Evolutionary conservation across 352 stramenopile genomes (phyloP).

Genomic region (Phytophthora pluvialis): DNA sequence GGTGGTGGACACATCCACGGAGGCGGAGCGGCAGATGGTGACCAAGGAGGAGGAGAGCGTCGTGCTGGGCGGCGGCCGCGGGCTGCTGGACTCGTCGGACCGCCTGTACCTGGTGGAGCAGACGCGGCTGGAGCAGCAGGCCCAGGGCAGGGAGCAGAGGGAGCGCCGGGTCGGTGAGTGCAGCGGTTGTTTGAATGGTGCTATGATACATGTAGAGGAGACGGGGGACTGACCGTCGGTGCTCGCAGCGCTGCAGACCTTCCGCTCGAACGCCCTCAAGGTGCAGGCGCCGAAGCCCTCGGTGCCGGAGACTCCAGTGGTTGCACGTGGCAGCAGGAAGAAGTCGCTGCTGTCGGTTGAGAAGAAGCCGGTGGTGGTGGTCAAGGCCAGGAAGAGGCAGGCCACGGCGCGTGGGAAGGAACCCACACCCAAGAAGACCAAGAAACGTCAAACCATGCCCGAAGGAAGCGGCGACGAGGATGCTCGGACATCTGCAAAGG

Average conservation of each 20-base stretch:
- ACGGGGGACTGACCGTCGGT: slow-evolving; percentile 5
- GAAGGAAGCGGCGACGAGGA: background rate
- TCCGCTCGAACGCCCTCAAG: slow-evolving; percentile 68
- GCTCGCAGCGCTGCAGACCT: slow-evolving; percentile 60
- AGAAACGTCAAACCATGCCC: slow-evolving; percentile 17
- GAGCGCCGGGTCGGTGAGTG: slow-evolving; percentile 46
- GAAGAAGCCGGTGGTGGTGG: slow-evolving; percentile 37
- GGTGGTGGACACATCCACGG: slow-evolving; percentile 75
- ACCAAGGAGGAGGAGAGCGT: slow-evolving; percentile 50
- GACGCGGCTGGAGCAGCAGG: slow-evolving; percentile 51
- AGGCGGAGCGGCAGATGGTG: slow-evolving; percentile 68
- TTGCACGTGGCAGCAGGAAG: slow-evolving; percentile 23
- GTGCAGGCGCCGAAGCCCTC: slow-evolving; percentile 53
- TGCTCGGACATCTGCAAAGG: background rate
- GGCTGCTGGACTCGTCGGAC: slow-evolving; percentile 79
- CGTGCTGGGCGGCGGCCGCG: slow-evolving; percentile 46
- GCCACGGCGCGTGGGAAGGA: slow-evolving; percentile 7
- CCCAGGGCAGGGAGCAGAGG: slow-evolving; percentile 38
- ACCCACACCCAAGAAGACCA: slow-evolving; percentile 33
- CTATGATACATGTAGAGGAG: background rate
- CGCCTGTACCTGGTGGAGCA: slow-evolving; percentile 78
- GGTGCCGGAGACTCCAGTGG: slow-evolving; percentile 20
- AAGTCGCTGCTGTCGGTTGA: slow-evolving; percentile 5
- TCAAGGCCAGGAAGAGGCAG: slow-evolving; percentile 68
- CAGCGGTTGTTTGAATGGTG: background rate